These are phyloP conservation scores for Diaporthe ilicicola DNA, from an alignment of 2,329 filamentous ascomycete genomes.

Conservation along the genomic window DNA sequence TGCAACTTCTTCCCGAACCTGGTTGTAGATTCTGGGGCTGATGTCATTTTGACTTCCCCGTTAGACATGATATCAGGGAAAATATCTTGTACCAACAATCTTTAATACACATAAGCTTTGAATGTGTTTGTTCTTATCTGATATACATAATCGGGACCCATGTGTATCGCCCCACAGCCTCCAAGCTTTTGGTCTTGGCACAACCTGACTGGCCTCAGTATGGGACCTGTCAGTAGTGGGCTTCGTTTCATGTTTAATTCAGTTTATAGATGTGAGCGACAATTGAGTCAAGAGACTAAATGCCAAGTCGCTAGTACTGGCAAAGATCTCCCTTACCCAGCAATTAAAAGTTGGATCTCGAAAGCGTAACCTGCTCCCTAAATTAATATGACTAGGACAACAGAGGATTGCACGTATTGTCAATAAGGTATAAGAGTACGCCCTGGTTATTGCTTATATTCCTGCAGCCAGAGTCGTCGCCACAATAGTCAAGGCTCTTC, in stretches of 20 bases:
- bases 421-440: not conserved
- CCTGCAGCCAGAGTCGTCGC: not conserved
- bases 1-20: no score
- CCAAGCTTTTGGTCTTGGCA: not conserved
- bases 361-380: not conserved
- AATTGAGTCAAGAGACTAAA: not conserved
- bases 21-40: no score
- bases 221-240: not conserved
- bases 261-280: not conserved
- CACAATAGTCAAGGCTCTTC: not conserved
- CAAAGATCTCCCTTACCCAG: not conserved
- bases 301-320: not conserved
- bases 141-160: not conserved
- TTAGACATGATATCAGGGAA: no score
- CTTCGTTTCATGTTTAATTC: not conserved
- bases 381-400: not conserved
- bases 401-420: not conserved
- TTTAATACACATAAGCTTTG: not conserved
- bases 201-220: not conserved
- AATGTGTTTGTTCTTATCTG: not conserved
- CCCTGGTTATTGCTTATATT: not conserved
- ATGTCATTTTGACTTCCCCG: no score
- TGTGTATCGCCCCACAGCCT: not conserved
- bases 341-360: not conserved
- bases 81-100: no score